phyloP scores from a whole-genome alignment of 1,284 basidiomycete genomes.

The Neonothopanus nambi region DNA sequence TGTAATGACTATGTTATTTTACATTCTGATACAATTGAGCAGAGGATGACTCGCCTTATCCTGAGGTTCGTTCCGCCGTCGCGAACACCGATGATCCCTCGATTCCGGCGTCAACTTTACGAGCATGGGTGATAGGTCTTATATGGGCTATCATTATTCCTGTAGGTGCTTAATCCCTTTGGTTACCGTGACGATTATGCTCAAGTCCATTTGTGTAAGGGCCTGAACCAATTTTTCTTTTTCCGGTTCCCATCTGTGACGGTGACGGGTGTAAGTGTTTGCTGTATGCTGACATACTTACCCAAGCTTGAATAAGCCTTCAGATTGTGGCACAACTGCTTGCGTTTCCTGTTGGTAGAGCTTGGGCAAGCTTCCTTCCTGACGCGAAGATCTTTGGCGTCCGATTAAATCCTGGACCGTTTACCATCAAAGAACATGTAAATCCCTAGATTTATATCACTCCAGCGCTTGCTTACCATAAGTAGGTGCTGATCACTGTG shows the following conservation, averaged over 20 bases:
- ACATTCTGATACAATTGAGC: not conserved
- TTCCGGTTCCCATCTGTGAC: slow-evolving; percentile 38
- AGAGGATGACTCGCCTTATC: slow-evolving; percentile 2
- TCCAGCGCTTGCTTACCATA: slow-evolving; percentile 12
- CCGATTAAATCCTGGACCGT: slow-evolving; percentile 61
- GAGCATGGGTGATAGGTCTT: slow-evolving; percentile 12
- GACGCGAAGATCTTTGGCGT: slow-evolving; percentile 56
- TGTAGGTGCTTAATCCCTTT: slow-evolving; percentile 3
- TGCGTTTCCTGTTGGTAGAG: slow-evolving; percentile 62
- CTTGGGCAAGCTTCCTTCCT: slow-evolving; percentile 61
- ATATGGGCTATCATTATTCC: slow-evolving; percentile 17
- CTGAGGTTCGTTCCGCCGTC: too few relatives aligned
- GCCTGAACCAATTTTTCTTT: slow-evolving; percentile 47
- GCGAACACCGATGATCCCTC: slow-evolving; percentile 20
- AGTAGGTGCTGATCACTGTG: slow-evolving; percentile 19
- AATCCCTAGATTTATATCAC: slow-evolving; percentile 15
- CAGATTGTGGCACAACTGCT: slow-evolving; percentile 61
- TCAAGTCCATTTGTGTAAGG: slow-evolving; percentile 20
- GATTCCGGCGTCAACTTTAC: slow-evolving; percentile 16
- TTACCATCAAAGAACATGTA: slow-evolving; percentile 73
- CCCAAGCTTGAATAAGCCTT: not conserved
- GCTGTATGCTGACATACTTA: not conserved
- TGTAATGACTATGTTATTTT: not conserved
- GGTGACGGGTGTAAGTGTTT: not conserved
- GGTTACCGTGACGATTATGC: not conserved